Conservation (phyloP, 2,329 filamentous ascomycete genomes). For the Magnaporthiopsis incrustans region DNA sequence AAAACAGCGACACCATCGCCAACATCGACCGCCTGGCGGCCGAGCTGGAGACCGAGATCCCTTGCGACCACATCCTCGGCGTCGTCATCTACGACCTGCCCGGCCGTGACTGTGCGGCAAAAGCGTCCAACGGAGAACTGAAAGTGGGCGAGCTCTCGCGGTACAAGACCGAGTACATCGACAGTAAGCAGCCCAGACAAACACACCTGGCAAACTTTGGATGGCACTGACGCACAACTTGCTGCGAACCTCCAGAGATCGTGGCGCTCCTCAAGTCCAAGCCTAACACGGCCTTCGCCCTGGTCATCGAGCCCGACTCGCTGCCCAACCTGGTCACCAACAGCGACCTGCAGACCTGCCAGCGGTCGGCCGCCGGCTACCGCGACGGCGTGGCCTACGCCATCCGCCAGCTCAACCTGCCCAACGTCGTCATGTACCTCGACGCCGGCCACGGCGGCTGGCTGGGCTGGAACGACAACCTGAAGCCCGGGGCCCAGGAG, state of each 20-base stretch:
- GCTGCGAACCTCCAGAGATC: constrained; percentile 30
- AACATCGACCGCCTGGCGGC: constrained; percentile 26
- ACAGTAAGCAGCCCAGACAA: constrained; percentile 18
- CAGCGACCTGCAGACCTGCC: constrained; percentile 43
- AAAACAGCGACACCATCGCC: constrained; percentile 28
- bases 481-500: constrained; percentile 28
- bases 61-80: constrained; percentile 29
- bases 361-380: constrained; percentile 45
- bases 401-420: constrained; percentile 44
- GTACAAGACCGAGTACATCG: constrained; percentile 34
- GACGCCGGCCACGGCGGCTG: constrained; percentile 57
- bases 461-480: constrained; percentile 56
- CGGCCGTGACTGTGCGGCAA: constrained; percentile 51
- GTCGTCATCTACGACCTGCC: constrained; percentile 56
- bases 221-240: neutral
- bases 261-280: constrained; percentile 42
- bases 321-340: constrained; percentile 57
- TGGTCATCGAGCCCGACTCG: constrained; percentile 50
- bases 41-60: constrained; percentile 18
- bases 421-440: constrained; percentile 56
- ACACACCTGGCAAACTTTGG: too few relatives aligned
- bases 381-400: constrained; percentile 47
- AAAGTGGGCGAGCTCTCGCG: constrained; percentile 39
- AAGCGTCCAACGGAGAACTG: constrained; percentile 56
- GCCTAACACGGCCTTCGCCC: constrained; percentile 37